Evolutionary conservation across 2,329 filamentous ascomycete genomes (phyloP).

Genomic region (Madurella mycetomatis): DNA sequence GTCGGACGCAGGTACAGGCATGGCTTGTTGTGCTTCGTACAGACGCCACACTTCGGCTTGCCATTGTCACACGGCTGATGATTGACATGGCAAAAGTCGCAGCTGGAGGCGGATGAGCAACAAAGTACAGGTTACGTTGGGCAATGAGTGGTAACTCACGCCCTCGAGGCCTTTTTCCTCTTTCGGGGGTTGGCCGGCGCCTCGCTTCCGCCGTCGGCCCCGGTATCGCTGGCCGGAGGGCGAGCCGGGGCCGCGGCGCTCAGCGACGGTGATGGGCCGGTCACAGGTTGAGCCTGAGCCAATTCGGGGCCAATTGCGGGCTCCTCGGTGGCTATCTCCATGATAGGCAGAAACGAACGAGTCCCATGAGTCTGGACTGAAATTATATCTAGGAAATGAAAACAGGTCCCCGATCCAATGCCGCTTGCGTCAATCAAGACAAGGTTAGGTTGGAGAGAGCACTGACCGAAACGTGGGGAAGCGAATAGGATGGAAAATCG

Average conservation of each 20-base stretch:
- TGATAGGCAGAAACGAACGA: background rate
- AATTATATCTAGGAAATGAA: background rate
- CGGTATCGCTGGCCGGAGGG: conserved; percentile 20
- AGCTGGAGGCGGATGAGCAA: conserved; percentile 31
- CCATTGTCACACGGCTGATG: conserved; percentile 47
- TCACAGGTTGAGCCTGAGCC: background rate
- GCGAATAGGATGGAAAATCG: too few relatives aligned
- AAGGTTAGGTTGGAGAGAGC: too few relatives aligned
- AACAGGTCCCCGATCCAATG: too few relatives aligned
- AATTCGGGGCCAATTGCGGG: conserved; percentile 11
- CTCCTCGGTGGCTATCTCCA: conserved; percentile 19
- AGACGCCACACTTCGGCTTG: conserved; percentile 43
- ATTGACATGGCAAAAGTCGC: conserved; percentile 45
- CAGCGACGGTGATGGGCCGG: conserved; percentile 2
- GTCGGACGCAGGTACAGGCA: conserved; percentile 37
- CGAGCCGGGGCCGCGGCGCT: conserved; percentile 4
- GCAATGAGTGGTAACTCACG: conserved; percentile 24
- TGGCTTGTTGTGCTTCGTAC: conserved; percentile 36
- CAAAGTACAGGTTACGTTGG: background rate
- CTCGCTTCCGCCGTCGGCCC: conserved; percentile 26
- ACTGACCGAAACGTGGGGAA: too few relatives aligned
- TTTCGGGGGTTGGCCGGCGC: conserved; percentile 32
- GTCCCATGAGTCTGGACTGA: conserved; percentile 10
- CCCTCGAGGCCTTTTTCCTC: conserved; percentile 34
- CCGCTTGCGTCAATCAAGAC: too few relatives aligned